Evolutionary conservation across 2,329 filamentous ascomycete species (phyloP).

Genomic region (Penicillium expansum): DNA sequence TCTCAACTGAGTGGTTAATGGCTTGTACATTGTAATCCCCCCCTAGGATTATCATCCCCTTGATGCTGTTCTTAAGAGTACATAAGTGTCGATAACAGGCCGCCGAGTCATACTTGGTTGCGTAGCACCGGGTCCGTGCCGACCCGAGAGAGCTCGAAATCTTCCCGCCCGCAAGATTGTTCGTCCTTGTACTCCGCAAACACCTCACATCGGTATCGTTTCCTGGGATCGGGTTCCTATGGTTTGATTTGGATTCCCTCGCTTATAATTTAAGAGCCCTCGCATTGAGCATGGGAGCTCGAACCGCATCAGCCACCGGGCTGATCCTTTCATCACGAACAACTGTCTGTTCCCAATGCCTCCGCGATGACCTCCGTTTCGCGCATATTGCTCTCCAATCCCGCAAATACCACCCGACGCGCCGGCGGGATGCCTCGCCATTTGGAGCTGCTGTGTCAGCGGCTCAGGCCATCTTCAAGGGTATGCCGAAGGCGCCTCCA

Average conservation of each 20-base stretch:
- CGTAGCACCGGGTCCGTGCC: conserved; percentile 24
- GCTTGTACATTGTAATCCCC: neutral
- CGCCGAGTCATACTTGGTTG: neutral
- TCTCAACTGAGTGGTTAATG: neutral
- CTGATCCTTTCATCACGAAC: conserved; percentile 35
- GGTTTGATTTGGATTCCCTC: conserved; percentile 1
- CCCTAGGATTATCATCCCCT: neutral
- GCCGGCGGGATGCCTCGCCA: conserved; percentile 41
- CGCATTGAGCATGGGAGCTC: conserved; percentile 39
- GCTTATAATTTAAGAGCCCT: conserved; percentile 7
- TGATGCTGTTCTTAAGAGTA: neutral
- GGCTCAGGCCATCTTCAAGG: conserved; percentile 51
- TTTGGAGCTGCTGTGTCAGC: conserved; percentile 50
- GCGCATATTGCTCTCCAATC: conserved; percentile 26
- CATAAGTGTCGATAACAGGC: neutral
- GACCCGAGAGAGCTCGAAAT: conserved; percentile 29
- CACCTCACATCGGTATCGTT: conserved; percentile 1
- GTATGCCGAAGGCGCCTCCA: conserved; percentile 39
- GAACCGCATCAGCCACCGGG: conserved; percentile 37
- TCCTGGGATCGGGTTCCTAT: conserved; percentile 8
- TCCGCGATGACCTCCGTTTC: conserved; percentile 35
- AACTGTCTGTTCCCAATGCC: conserved; percentile 43
- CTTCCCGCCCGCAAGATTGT: conserved; percentile 23
- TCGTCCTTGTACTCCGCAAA: conserved; percentile 9
- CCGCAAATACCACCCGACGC: conserved; percentile 41